Conservation (phyloP, 257 asterid genomes). For the Striga asiatica region DNA sequence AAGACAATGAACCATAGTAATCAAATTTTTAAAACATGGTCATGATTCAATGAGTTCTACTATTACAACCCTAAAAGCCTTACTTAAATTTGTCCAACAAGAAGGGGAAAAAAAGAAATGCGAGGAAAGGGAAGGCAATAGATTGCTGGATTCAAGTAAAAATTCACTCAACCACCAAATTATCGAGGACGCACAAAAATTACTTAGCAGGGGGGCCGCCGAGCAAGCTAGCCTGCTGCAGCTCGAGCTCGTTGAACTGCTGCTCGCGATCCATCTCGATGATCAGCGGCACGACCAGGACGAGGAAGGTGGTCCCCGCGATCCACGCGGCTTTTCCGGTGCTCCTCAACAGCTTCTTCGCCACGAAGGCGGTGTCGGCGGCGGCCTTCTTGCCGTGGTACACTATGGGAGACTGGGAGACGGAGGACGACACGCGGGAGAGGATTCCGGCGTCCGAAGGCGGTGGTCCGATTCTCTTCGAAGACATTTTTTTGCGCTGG, state of each 20-base stretch:
- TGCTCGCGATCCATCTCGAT: conserved; percentile 85
- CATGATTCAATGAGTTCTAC: not conserved
- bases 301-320: conserved; percentile 63
- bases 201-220: conserved; percentile 46
- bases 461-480: conserved; percentile 14
- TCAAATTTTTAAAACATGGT: conserved; percentile 1
- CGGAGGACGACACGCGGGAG: conserved; percentile 25
- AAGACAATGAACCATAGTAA: not conserved
- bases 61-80: not conserved
- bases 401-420: conserved; percentile 50
- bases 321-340: conserved; percentile 94
- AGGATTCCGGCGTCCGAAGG: conserved; percentile 27
- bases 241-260: conserved; percentile 61
- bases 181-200: not conserved
- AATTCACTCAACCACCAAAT: not conserved
- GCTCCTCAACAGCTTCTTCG: conserved; percentile 56
- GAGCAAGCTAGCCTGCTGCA: conserved; percentile 78
- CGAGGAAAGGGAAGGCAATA: not conserved
- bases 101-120: too few relatives aligned
- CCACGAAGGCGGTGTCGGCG: conserved; percentile 47
- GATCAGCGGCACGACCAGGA: conserved; percentile 66
- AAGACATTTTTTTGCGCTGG: conserved; percentile 15
- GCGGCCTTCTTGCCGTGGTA: conserved; percentile 66
- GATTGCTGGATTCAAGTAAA: conserved; percentile 1
- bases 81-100: not conserved